Conservation (phyloP, 805 yeast species). For the Candida koratica region DNA sequence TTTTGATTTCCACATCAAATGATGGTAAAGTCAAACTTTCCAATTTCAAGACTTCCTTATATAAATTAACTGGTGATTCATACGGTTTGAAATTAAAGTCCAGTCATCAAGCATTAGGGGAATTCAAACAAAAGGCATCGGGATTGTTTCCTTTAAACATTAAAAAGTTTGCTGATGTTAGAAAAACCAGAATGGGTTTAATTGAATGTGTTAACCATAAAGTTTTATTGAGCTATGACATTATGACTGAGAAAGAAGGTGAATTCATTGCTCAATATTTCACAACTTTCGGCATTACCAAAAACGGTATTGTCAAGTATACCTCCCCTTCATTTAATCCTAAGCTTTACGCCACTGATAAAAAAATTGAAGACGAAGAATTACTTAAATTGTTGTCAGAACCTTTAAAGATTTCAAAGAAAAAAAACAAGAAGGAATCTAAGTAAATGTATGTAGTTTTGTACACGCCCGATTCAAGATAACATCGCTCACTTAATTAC, state of each 20-base stretch:
- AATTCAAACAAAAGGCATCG: conserved; percentile 61
- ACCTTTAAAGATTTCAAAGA: conserved; percentile 48
- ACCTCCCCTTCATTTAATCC: conserved; percentile 53
- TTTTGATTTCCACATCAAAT: conserved; percentile 57
- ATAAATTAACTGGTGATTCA: conserved; percentile 65
- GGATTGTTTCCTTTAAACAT: conserved; percentile 64
- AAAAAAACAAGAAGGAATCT: conserved; percentile 19
- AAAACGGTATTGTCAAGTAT: conserved; percentile 64
- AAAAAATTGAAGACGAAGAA: conserved; percentile 50
- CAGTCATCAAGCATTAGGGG: conserved; percentile 62
- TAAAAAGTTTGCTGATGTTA: conserved; percentile 62
- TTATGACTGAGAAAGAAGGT: conserved; percentile 62
- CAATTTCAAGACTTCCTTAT: conserved; percentile 62
- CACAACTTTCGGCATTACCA: conserved; percentile 72
- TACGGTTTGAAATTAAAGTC: conserved; percentile 69
- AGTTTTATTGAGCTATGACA: conserved; percentile 64
- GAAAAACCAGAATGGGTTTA: conserved; percentile 69
- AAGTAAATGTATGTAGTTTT: too few species aligned
- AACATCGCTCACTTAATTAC: too few species aligned
- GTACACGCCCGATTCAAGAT: too few species aligned
- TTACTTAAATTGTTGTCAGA: conserved; percentile 43
- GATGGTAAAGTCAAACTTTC: conserved; percentile 64
- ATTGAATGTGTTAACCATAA: conserved; percentile 68
- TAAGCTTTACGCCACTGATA: conserved; percentile 50
- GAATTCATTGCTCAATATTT: conserved; percentile 66